phyloP scores from a whole-genome alignment of 352 stramenopile genomes.

The Phytopythium oedochilum region DNA sequence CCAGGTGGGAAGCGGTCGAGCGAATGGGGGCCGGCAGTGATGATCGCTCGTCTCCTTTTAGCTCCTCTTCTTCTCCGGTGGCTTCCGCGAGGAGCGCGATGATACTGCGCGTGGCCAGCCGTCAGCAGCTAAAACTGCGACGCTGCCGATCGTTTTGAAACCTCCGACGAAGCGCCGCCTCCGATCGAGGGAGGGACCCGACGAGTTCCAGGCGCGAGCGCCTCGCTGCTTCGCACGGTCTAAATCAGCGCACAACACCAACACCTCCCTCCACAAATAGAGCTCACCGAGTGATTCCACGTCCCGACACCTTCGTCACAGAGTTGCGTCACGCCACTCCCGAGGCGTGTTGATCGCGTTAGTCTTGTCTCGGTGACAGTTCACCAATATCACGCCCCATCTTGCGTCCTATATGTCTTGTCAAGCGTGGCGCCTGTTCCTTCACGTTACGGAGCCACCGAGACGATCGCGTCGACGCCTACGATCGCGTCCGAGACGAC shows the following conservation, averaged over 20 bases:
- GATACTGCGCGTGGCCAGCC: neutral
- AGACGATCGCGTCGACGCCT: conserved; percentile 23
- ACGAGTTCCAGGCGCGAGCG: neutral
- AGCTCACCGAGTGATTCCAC: neutral
- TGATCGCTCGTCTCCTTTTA: neutral
- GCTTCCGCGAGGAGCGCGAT: neutral
- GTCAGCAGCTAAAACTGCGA: neutral
- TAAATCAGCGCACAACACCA: neutral
- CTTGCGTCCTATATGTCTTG: no score
- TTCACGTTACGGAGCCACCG: neutral
- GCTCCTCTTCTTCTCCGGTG: neutral
- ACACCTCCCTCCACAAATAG: no score
- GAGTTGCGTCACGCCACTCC: no score
- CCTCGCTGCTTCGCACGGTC: neutral
- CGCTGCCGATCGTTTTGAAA: conserved; percentile 4
- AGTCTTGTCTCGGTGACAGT: neutral
- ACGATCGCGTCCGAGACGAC: conserved; percentile 55
- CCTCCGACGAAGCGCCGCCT: neutral
- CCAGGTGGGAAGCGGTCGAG: neutral
- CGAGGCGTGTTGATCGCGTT: no score
- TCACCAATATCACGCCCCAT: neutral
- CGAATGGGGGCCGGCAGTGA: no score
- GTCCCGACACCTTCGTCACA: neutral
- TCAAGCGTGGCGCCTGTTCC: neutral
- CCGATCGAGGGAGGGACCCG: neutral